Base-by-base conservation (phyloP, 352 stramenopile species). In the Pythium scleroteichum region DNA sequence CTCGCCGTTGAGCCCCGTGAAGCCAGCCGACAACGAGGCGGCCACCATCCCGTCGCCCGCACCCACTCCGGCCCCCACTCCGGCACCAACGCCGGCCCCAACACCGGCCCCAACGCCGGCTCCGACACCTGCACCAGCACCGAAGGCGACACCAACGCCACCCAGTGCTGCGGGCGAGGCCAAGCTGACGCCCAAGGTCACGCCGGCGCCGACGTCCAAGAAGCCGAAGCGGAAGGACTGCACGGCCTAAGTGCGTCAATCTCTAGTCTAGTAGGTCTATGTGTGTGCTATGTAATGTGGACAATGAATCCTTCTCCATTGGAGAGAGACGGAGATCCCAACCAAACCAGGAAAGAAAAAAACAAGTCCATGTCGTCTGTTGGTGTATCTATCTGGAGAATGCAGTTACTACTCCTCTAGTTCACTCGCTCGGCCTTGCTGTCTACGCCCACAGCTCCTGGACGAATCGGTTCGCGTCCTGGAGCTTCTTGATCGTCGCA, bases 381-480 rank as follows among this genome's bases (percentile, higher is more conserved):
- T 45, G 24, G 2, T 46, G 20, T 47, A 33, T 57, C 22, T 45
- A 45, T 57, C 33, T 17, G 23, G 7, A 23, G 47, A 48, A 35
- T 35, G 29, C 29, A 35, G n/a, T n/a, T 38, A n/a, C 12, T 52
- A 27, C 29, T 56, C 24, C 38, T 26, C 13, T 27, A 22, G 5
- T 35, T 35, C 29, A 35, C 10, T 59, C 40, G 9, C 39, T n/a
- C 10, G 35, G 27, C 29, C 23, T 32, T 44, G 23, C 5, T 38
- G 14, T 47, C 23, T 69, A 92, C 53, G 79, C 83, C 96, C 95
- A 99, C 32, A 99, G 77, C 73, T 99, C 96, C 75, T 99, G 96
- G 17, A 99, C 85, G 73, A 98, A 98, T 42, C 94, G 85, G 50
- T 94, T 80, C 46, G 79, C 68, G 29, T 89, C 77, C 49, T 97